Conservation (phyloP, 2,329 filamentous ascomycete species). For the Clarireedia monteithiana region DNA sequence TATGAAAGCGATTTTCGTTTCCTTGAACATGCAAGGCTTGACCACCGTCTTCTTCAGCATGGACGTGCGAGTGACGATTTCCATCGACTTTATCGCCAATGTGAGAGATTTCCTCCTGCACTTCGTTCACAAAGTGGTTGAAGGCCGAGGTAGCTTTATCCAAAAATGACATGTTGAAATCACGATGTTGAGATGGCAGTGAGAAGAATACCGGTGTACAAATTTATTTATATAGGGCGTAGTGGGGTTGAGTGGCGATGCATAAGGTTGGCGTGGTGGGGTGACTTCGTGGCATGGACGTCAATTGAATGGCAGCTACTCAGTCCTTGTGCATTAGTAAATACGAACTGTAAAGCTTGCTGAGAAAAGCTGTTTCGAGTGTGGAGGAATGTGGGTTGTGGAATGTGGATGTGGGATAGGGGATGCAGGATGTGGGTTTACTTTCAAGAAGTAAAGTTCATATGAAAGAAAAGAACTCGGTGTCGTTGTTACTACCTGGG, state of each 20-base stretch:
- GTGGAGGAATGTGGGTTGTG: not conserved
- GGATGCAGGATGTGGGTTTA: not conserved
- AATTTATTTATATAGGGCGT: not conserved
- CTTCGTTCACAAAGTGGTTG: slow-evolving; percentile 13
- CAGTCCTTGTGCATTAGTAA: not conserved
- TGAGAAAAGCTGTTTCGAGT: not conserved
- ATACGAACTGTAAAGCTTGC: not conserved
- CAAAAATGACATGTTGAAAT: slow-evolving; percentile 18
- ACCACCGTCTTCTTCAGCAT: slow-evolving; percentile 36
- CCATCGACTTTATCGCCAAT: slow-evolving; percentile 27
- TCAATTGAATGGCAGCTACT: not conserved
- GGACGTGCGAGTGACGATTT: slow-evolving; percentile 38
- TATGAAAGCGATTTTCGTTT: slow-evolving; percentile 47
- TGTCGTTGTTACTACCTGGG: too few relatives aligned
- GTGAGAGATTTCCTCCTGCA: slow-evolving; percentile 14
- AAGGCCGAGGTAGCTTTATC: slow-evolving; percentile 14
- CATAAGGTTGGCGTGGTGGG: not conserved
- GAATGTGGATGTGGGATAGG: not conserved
- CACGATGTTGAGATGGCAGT: not conserved
- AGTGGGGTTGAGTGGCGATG: not conserved
- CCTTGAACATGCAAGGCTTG: slow-evolving; percentile 35
- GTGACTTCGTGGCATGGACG: not conserved
- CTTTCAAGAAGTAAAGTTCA: not conserved
- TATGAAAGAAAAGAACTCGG: not conserved
- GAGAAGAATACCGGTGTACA: too few relatives aligned